These are phyloP conservation scores for Aspergillus campestris DNA, from an alignment of 495 filamentous ascomycete genomes.

Conservation along the genomic window DNA sequence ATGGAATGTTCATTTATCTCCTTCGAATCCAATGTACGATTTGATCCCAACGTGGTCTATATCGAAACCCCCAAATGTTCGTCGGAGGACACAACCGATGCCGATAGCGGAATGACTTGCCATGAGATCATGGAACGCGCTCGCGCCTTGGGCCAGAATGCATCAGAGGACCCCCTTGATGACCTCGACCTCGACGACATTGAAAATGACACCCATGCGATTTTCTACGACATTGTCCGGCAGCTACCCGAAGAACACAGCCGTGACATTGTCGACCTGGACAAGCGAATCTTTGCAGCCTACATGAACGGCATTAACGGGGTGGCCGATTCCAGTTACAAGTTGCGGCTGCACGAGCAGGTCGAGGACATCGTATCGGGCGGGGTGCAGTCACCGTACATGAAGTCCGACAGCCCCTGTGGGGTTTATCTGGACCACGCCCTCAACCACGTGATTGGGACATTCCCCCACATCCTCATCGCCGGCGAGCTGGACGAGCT, in stretches of 20 bases:
- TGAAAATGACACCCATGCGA: slow-evolving; percentile 4
- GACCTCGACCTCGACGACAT: slow-evolving; percentile 12
- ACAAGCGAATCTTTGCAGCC: slow-evolving; percentile 33
- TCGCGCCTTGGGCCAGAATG: slow-evolving; percentile 14
- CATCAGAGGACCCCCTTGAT: slow-evolving; percentile 8
- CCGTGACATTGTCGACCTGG: slow-evolving; percentile 32
- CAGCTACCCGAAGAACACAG: slow-evolving; percentile 31
- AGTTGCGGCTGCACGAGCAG: slow-evolving; percentile 25
- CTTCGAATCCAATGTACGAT: slow-evolving; percentile 33
- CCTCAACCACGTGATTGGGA: slow-evolving; percentile 33
- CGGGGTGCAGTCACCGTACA: slow-evolving; percentile 24
- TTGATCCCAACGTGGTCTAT: slow-evolving; percentile 30
- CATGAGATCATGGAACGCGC: slow-evolving; percentile 39
- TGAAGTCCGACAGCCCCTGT: slow-evolving; percentile 25
- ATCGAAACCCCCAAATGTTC: slow-evolving; percentile 25
- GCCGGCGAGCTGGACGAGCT: slow-evolving; percentile 32
- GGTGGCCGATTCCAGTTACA: slow-evolving; percentile 26
- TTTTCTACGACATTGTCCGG: slow-evolving; percentile 11
- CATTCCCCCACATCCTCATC: slow-evolving; percentile 33
- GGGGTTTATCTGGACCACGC: slow-evolving; percentile 31
- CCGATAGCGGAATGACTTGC: slow-evolving; percentile 27
- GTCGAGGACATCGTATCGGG: slow-evolving; percentile 31
- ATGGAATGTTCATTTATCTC: slow-evolving; percentile 36
- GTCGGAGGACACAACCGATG: slow-evolving; percentile 15
- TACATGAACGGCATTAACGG: slow-evolving; percentile 41